phyloP scores from a whole-genome alignment of 139 green algal species.

The Pycnococcus provasolii region DNA sequence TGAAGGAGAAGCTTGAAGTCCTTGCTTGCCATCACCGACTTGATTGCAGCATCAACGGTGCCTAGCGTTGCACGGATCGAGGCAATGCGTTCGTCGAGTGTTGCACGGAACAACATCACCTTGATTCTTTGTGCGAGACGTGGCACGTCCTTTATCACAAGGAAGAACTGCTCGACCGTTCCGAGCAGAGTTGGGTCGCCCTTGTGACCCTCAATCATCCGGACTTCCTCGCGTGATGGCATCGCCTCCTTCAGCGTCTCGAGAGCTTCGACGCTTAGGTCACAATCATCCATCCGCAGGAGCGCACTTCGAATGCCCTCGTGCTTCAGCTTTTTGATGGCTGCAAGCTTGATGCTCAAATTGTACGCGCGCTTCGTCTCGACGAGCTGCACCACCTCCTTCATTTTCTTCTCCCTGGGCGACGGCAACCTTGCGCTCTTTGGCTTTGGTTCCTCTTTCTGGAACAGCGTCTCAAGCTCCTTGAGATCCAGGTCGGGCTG shows the following conservation, averaged over 20 bases:
- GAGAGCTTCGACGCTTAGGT: conserved; percentile 53
- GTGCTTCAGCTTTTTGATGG: conserved; percentile 48
- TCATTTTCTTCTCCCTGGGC: conserved; percentile 25
- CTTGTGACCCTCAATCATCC: conserved; percentile 46
- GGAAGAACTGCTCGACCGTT: conserved; percentile 65
- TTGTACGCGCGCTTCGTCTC: conserved; percentile 68
- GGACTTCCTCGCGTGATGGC: conserved; percentile 46
- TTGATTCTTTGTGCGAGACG: conserved; percentile 53
- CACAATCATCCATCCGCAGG: conserved; percentile 48
- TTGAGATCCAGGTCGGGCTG: conserved; percentile 36
- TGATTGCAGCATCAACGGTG: not conserved
- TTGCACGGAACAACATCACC: conserved; percentile 45
- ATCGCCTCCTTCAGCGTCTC: conserved; percentile 43
- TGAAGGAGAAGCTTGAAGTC: conserved; percentile 33
- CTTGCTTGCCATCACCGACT: not conserved
- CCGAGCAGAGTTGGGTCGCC: conserved; percentile 48
- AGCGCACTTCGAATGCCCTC: conserved; percentile 45
- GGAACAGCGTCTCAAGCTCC: conserved; percentile 46
- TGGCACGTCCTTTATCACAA: conserved; percentile 61
- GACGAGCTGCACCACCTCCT: conserved; percentile 46
- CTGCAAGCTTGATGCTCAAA: conserved; percentile 67
- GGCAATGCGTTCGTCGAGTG: not conserved
- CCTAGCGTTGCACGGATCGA: not conserved
- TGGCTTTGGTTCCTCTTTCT: conserved; percentile 11
- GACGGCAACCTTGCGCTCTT: conserved; percentile 1